Percentiles rank a stretch among this genome's conserved stretches.
These are phyloP conservation scores for Chaetomium fimeti DNA, from an alignment of 495 filamentous ascomycete genomes.

Conservation along the genomic window DNA sequence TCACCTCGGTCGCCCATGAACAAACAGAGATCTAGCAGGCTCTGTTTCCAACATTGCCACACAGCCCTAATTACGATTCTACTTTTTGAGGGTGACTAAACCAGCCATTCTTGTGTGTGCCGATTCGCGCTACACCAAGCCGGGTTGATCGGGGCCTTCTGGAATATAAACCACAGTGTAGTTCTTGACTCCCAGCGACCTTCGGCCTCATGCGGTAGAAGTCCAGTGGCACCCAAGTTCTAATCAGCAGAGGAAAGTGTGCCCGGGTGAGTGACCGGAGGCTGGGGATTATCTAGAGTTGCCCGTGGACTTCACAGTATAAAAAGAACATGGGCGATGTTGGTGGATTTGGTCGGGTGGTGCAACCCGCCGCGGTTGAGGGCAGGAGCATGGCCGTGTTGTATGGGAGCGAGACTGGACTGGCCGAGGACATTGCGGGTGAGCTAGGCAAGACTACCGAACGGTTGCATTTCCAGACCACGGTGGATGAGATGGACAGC, in stretches of 20 bases:
- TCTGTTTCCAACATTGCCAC: neutral
- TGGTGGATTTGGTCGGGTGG: neutral
- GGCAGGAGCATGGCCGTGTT: slow-evolving; percentile 70
- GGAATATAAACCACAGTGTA: neutral
- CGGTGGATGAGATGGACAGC: slow-evolving; percentile 71
- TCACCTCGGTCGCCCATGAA: neutral
- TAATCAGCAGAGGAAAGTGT: neutral
- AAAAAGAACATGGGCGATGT: slow-evolving; percentile 21
- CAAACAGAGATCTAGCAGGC: neutral
- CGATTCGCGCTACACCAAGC: neutral
- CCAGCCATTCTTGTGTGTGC: neutral
- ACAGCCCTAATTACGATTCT: too few species aligned
- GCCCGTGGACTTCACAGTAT: neutral
- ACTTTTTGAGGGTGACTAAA: neutral
- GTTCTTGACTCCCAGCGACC: neutral
- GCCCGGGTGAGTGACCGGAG: neutral
- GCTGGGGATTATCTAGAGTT: neutral
- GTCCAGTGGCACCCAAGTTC: neutral
- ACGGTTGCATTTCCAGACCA: slow-evolving; percentile 72
- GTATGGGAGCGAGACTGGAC: slow-evolving; percentile 94
- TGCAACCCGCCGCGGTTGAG: slow-evolving; percentile 25
- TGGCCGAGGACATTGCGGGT: slow-evolving; percentile 81
- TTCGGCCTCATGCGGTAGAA: neutral
- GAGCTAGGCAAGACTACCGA: slow-evolving; percentile 72
- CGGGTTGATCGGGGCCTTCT: neutral